Conservation (phyloP, 257 asterid species). For the Linderniella brevidens region DNA sequence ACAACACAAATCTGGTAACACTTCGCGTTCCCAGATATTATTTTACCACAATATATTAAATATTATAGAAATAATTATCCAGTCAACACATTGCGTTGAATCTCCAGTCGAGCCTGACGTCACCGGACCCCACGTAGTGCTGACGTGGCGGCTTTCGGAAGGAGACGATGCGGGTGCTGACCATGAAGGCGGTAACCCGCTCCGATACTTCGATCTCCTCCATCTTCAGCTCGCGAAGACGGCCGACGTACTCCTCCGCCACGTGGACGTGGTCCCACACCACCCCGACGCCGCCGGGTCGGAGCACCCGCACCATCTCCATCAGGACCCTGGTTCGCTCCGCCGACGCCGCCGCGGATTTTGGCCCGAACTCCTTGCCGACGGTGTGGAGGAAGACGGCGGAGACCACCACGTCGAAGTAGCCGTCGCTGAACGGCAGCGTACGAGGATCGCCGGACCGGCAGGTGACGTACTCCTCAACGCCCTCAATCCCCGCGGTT, state of each 20-base stretch:
- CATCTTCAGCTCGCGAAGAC: conserved; percentile 51
- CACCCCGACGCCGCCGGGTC: conserved; percentile 58
- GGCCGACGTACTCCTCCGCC: conserved; percentile 56
- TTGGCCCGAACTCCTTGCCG: conserved; percentile 55
- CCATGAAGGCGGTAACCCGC: conserved; percentile 70
- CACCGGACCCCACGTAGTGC: conserved; percentile 39
- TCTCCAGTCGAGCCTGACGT: conserved; percentile 62
- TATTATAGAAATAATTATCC: too few species aligned
- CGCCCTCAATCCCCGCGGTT: conserved; percentile 59
- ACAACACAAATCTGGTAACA: not conserved
- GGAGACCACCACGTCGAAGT: conserved; percentile 71
- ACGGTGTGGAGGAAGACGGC: conserved; percentile 58
- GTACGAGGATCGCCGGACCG: conserved; percentile 56
- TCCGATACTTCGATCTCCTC: conserved; percentile 62
- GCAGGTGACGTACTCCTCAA: conserved; percentile 75
- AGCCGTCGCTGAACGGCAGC: conserved; percentile 43
- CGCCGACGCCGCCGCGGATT: conserved; percentile 45
- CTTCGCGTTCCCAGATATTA: not conserved
- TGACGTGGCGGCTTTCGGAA: conserved; percentile 72
- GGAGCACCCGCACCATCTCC: conserved; percentile 58
- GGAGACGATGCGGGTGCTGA: conserved; percentile 52
- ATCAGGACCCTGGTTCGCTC: conserved; percentile 55
- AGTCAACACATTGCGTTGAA: conserved; percentile 39
- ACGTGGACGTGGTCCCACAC: conserved; percentile 69
- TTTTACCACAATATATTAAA: not conserved